Base-by-base conservation (phyloP, 2,329 filamentous ascomycete species). In the Pezizomycotina sp. region DNA sequence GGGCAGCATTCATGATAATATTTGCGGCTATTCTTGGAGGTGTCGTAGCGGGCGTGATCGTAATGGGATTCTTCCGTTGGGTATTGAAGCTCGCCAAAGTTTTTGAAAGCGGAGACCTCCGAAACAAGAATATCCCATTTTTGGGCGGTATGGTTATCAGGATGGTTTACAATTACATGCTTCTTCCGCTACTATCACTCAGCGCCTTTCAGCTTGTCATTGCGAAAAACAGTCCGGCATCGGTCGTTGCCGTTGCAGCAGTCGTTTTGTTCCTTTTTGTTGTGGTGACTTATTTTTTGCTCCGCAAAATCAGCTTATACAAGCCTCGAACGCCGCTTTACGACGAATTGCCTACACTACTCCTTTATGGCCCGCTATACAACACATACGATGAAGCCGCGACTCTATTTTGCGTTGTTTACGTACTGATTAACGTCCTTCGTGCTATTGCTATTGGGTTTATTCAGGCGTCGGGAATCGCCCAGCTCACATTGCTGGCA, bases 321-420 rank as follows among this genome's bases (percentile, higher is more conserved):
- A 40, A 45, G 14, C 48, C 48, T 3, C 42, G 46, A 15, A 41
- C 46, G 21, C 44, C 47, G 4, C 65, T 98, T 6, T 98, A 93
- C 55, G 89, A 98, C 57, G 83, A 95, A 52, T 65, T 98, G 31
- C 74, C 82, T 5, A 93, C 82, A 0, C 74, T 95, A 6, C 65
- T 98, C 2, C 67, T 82, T 1, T 95, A 92, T 50, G 89, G 89
- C 0, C 82, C 89, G 4, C 63, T 98, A 5, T 98, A 98, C 59
- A 98, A 98, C 59, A 98, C 89, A 0, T 95, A 92, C 56, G 89
- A 80, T 15, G 89, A 98, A 55, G 79, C 86, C 55, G 82, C 83
- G 0, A 81, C 86, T 5, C 74, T 81, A 0, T 98, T 92, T 56
- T 83, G 86, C 5, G 66, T 92, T 26, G 74, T 93, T 13, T 84